Conservation (phyloP, 164 flowering plant species). For the Annona cherimola region DNA sequence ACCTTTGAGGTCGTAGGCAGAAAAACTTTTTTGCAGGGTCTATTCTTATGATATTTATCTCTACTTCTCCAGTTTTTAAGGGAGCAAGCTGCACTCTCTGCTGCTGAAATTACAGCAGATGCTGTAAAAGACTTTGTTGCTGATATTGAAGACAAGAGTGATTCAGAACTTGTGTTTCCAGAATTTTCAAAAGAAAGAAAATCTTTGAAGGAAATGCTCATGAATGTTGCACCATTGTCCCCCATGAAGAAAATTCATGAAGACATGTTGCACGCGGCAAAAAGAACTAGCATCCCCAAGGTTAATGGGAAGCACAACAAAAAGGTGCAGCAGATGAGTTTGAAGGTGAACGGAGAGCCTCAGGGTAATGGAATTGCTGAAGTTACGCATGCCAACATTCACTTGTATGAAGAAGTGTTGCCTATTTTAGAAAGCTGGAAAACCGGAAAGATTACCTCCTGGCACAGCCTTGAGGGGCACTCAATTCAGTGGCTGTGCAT, state of each 20-base stretch:
- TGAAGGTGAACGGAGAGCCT: slow-evolving; percentile 45
- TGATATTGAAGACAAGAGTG: slow-evolving; percentile 52
- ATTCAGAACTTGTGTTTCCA: slow-evolving; percentile 27
- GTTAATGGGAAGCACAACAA: slow-evolving; percentile 86
- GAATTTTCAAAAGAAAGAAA: slow-evolving; percentile 29
- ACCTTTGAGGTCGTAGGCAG: too few relatives aligned
- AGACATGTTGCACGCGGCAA: slow-evolving; percentile 27
- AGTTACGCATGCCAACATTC: slow-evolving; percentile 45
- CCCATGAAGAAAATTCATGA: slow-evolving; percentile 22
- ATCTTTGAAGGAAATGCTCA: slow-evolving; percentile 44
- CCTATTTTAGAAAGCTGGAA: slow-evolving; percentile 85
- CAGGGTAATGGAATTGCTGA: slow-evolving; percentile 57
- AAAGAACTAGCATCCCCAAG: slow-evolving; percentile 42
- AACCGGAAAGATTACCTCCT: slow-evolving; percentile 62
- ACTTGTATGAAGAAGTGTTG: slow-evolving; percentile 69
- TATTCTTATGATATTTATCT: slow-evolving; percentile 6
- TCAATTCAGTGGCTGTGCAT: slow-evolving; percentile 85
- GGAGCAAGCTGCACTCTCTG: slow-evolving; percentile 89
- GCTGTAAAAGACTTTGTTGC: slow-evolving; percentile 55
- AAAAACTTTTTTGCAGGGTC: background rate
- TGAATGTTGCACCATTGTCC: slow-evolving; percentile 37
- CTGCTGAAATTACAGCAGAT: slow-evolving; percentile 77
- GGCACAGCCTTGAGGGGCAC: slow-evolving; percentile 84
- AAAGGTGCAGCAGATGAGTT: slow-evolving; percentile 44
- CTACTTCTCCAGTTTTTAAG: slow-evolving; percentile 55